Percentiles rank a stretch among this genome's conserved stretches.
Evolutionary conservation across 192 early-diverging fungal species (phyloP).

Genomic region (Spizellomyces punctatus): DNA sequence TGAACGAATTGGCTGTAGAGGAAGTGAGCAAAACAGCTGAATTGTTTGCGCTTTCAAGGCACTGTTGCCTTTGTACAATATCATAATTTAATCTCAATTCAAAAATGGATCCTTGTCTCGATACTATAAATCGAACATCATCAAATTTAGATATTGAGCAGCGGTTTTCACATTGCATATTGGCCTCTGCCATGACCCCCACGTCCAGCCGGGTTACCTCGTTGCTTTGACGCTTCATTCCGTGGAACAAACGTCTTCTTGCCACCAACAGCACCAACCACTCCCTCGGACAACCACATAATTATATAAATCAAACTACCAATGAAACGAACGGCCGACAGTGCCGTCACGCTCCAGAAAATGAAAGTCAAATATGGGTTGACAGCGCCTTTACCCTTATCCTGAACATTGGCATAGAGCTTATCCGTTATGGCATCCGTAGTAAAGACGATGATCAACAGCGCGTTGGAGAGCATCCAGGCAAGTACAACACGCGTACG

Average conservation of each 20-base stretch:
- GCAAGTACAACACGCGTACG: slow-evolving; percentile 45
- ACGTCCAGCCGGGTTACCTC: neutral
- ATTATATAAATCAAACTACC: slow-evolving; percentile 69
- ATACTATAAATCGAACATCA: too few species aligned
- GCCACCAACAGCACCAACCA: slow-evolving; percentile 12
- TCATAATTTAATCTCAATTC: too few species aligned
- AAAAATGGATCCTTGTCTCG: too few species aligned
- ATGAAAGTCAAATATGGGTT: slow-evolving; percentile 81
- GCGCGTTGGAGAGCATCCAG: slow-evolving; percentile 79
- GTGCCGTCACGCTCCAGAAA: slow-evolving; percentile 82
- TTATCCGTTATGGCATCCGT: slow-evolving; percentile 39
- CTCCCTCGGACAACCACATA: slow-evolving; percentile 27
- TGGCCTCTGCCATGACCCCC: too few species aligned
- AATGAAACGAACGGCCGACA: slow-evolving; percentile 72
- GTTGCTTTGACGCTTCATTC: neutral
- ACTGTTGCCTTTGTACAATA: too few species aligned
- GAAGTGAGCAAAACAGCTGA: too few species aligned
- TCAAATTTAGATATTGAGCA: too few species aligned
- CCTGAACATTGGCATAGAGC: slow-evolving; percentile 7
- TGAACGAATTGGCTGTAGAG: too few species aligned
- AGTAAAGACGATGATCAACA: slow-evolving; percentile 71
- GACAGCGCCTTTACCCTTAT: slow-evolving; percentile 30
- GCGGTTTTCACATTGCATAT: too few species aligned
- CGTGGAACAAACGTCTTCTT: slow-evolving; percentile 22
- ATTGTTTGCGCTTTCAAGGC: too few species aligned